A percentile compares a stretch with the other conserved stretches of the same genome.
Evolutionary conservation across 192 early-diverging fungal species (phyloP).

Genomic region (Coemansia javaensis): DNA sequence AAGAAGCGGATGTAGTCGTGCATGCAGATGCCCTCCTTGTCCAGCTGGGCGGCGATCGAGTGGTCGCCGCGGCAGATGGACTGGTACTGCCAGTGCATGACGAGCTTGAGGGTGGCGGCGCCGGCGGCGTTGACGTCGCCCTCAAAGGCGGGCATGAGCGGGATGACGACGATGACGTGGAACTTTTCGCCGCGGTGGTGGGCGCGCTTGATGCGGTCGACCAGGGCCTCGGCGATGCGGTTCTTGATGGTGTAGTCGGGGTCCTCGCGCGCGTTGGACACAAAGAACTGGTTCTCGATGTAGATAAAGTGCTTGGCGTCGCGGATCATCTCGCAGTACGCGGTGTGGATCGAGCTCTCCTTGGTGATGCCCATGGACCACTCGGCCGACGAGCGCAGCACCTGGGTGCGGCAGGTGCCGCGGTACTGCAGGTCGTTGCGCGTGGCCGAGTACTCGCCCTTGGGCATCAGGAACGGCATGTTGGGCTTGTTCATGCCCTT

Average conservation of each 20-base stretch:
- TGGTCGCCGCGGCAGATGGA: slow-evolving; percentile 71
- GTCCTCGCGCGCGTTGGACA: slow-evolving; percentile 51
- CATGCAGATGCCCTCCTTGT: slow-evolving; percentile 53
- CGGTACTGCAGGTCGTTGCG: slow-evolving; percentile 57
- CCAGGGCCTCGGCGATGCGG: slow-evolving; percentile 70
- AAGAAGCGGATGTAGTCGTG: slow-evolving; percentile 68
- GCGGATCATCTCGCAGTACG: slow-evolving; percentile 67
- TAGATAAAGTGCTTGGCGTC: slow-evolving; percentile 77
- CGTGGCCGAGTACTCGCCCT: slow-evolving; percentile 57
- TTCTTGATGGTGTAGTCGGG: slow-evolving; percentile 69
- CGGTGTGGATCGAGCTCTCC: slow-evolving; percentile 75
- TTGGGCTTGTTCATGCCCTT: slow-evolving; percentile 56
- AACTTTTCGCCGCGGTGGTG: slow-evolving; percentile 65
- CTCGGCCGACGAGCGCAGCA: slow-evolving; percentile 60
- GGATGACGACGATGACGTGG: slow-evolving; percentile 74
- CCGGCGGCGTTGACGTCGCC: slow-evolving; percentile 72
- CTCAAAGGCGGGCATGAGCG: slow-evolving; percentile 78
- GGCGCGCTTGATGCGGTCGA: slow-evolving; percentile 70
- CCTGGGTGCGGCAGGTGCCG: slow-evolving; percentile 61
- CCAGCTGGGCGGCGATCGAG: slow-evolving; percentile 60
- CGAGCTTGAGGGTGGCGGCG: slow-evolving; percentile 65
- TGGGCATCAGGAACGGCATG: slow-evolving; percentile 65
- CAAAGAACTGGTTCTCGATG: slow-evolving; percentile 92
- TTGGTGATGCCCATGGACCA: slow-evolving; percentile 63
- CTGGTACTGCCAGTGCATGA: slow-evolving; percentile 78